These are phyloP conservation scores for Aspergillus pseudotamarii DNA, from an alignment of 2,329 filamentous ascomycete species.

Conservation along the genomic window DNA sequence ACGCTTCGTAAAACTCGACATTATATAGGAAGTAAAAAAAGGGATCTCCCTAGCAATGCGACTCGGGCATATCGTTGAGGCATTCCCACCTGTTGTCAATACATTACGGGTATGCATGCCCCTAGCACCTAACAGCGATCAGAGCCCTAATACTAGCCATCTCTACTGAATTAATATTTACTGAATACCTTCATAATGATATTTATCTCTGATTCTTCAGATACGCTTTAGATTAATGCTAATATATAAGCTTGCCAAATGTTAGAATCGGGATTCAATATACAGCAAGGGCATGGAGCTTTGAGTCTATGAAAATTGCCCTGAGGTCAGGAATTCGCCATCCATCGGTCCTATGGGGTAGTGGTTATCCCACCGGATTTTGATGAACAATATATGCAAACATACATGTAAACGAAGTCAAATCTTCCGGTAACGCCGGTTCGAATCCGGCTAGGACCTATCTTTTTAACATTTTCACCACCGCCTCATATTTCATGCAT, in stretches of 20 bases:
- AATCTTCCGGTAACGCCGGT: neutral
- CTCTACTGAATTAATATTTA: too few relatives aligned
- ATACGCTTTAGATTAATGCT: too few relatives aligned
- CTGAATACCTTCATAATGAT: too few relatives aligned
- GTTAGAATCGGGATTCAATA: neutral
- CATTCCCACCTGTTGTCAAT: too few relatives aligned
- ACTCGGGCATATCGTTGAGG: too few relatives aligned
- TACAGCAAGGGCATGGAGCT: neutral
- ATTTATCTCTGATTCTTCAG: too few relatives aligned
- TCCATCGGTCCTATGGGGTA: neutral
- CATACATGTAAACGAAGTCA: neutral
- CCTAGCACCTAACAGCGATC: too few relatives aligned
- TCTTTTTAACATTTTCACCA: neutral
- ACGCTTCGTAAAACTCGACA: too few relatives aligned
- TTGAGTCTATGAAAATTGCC: neutral
- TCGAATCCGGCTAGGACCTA: neutral
- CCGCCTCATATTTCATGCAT: neutral
- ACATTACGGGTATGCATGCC: too few relatives aligned
- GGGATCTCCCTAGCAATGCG: too few relatives aligned
- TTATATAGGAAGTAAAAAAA: too few relatives aligned
- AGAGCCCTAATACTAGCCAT: too few relatives aligned
- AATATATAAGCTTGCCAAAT: neutral
- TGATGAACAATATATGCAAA: neutral
- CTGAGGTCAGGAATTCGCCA: neutral
- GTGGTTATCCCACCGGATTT: neutral